Conservation (phyloP, 305 asterid genomes). For the Plantago lanceolata region DNA sequence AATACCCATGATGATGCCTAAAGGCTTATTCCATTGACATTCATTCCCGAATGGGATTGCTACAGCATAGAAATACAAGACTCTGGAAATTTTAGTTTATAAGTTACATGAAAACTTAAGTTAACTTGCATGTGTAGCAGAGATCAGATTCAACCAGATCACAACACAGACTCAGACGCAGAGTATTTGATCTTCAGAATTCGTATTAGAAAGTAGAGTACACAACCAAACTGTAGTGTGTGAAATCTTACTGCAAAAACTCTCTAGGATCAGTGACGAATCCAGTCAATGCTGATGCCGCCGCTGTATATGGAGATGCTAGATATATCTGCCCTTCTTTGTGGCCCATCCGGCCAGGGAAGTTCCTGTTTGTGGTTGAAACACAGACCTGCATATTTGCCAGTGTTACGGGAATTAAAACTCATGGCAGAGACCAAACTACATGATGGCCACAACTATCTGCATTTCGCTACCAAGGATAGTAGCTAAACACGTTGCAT, state of each 20-base stretch:
- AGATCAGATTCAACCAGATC: neutral
- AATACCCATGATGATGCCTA: neutral
- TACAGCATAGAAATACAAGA: constrained; percentile 2
- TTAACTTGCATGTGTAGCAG: neutral
- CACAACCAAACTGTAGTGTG: neutral
- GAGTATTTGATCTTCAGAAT: constrained; percentile 8
- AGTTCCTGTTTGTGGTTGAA: constrained; percentile 79
- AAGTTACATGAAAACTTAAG: neutral
- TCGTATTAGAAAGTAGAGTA: constrained; percentile 1
- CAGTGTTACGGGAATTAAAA: neutral
- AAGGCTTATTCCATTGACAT: constrained; percentile 5
- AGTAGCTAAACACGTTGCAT: too few species aligned
- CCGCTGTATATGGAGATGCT: constrained; percentile 93
- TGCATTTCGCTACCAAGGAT: too few species aligned
- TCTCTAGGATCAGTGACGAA: constrained; percentile 82
- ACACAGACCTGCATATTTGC: constrained; percentile 65
- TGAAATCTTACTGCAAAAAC: constrained; percentile 46
- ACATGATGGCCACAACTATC: too few species aligned
- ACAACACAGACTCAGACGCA: neutral
- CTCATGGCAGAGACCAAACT: too few species aligned
- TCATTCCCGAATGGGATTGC: constrained; percentile 4
- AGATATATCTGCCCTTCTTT: constrained; percentile 90
- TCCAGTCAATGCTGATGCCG: constrained; percentile 86
- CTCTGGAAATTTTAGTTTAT: constrained; percentile 2
- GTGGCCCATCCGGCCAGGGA: constrained; percentile 92